Evolutionary conservation across 371 early-diverging fungal species (phyloP).

Genomic region (Mortierella sp.): DNA sequence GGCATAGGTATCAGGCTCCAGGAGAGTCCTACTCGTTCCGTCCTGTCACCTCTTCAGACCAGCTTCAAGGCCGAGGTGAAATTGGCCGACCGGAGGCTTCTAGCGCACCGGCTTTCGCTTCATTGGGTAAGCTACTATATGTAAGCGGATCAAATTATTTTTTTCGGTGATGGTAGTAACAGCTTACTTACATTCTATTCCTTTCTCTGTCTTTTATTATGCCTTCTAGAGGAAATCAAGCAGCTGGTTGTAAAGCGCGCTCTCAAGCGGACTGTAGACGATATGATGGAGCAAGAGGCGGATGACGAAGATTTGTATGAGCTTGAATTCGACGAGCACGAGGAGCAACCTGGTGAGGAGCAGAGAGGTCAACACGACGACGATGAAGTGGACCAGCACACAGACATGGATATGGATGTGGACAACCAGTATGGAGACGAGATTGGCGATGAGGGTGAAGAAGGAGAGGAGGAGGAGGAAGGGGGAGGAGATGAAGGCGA

Average conservation of each 20-base stretch:
- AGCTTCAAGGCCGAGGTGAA: background rate
- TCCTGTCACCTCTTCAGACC: background rate
- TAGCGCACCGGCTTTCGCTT: background rate
- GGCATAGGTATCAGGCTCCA: conserved; percentile 4
- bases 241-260: conserved; percentile 18
- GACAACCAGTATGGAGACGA: background rate
- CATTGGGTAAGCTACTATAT: conserved; percentile 7
- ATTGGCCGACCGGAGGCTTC: conserved; percentile 22
- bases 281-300: background rate
- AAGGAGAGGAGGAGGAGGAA: background rate
- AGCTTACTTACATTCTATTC: background rate
- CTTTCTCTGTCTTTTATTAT: background rate
- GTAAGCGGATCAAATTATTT: conserved; percentile 9
- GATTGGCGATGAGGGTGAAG: background rate
- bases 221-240: conserved; percentile 20
- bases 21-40: conserved; percentile 27
- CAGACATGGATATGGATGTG: conserved; percentile 10
- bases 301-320: conserved; percentile 5
- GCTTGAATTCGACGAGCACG: background rate
- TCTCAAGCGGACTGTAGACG: background rate
- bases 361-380: conserved; percentile 1
- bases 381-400: background rate
- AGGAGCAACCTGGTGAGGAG: background rate
- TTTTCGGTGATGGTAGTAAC: background rate
- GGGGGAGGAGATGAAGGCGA: conserved; percentile 12